These are phyloP conservation scores for Eremothecium cymbalariae DNA, from an alignment of 1,139 yeast species.

Conservation along the genomic window DNA sequence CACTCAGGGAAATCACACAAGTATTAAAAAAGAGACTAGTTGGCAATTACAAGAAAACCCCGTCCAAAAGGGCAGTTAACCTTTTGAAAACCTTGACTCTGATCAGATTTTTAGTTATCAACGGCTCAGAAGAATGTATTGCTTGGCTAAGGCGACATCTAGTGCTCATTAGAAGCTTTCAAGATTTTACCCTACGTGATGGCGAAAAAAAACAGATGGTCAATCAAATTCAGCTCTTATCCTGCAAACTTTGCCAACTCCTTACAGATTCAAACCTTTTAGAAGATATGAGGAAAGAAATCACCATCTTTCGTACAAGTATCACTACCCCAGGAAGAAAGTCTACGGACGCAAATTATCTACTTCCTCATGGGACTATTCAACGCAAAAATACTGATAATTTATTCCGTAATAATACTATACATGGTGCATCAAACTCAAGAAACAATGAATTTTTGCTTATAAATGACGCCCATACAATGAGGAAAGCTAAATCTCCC, in stretches of 20 bases:
- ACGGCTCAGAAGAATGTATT: constrained; percentile 29
- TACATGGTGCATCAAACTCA: too few relatives aligned
- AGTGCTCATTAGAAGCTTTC: constrained; percentile 17
- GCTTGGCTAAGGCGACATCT: constrained; percentile 24
- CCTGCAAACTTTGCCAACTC: constrained; percentile 16
- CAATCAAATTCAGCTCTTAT: constrained; percentile 19
- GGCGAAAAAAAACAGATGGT: constrained; percentile 19
- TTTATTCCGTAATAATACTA: too few relatives aligned
- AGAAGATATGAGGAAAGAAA: constrained; percentile 24
- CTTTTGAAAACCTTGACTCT: constrained; percentile 28
- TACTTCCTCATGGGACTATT: too few relatives aligned
- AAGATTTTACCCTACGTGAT: constrained; percentile 14
- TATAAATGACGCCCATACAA: too few relatives aligned
- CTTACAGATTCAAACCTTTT: constrained; percentile 23
- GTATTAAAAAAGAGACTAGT: constrained; percentile 25
- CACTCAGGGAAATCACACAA: constrained; percentile 26
- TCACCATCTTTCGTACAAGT: constrained; percentile 29
- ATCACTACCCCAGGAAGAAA: constrained; percentile 31
- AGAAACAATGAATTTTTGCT: too few relatives aligned
- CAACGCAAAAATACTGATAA: too few relatives aligned
- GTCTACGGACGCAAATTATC: constrained; percentile 29
- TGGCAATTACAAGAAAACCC: constrained; percentile 18
- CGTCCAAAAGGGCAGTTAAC: constrained; percentile 25
- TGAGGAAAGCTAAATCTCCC: too few relatives aligned
- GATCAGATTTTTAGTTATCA: constrained; percentile 24